A percentile compares a stretch with the other conserved stretches of the same genome.
phyloP scores from a whole-genome alignment of 208 protist genomes.

The Strigomonas culicis region DNA sequence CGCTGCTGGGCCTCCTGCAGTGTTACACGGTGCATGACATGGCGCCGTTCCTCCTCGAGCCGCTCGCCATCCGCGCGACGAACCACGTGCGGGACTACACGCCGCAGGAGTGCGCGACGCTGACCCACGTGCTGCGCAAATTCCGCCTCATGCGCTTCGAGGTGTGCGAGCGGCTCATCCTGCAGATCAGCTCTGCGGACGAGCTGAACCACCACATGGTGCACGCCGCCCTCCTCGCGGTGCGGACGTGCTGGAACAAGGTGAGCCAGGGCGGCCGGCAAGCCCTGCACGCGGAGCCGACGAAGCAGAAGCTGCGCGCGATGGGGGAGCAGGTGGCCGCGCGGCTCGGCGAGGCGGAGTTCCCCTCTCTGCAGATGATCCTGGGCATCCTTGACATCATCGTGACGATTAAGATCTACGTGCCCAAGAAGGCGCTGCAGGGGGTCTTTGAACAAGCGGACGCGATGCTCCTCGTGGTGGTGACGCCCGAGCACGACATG shows the following conservation, averaged over 20 bases:
- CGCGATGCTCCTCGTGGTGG: slow-evolving; percentile 65
- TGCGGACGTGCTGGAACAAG: slow-evolving; percentile 64
- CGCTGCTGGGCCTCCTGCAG: slow-evolving; percentile 82
- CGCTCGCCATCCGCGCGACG: slow-evolving; percentile 74
- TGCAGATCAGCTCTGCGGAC: slow-evolving; percentile 75
- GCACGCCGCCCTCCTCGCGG: slow-evolving; percentile 59
- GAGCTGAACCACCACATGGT: slow-evolving; percentile 83
- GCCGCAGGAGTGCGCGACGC: slow-evolving; percentile 82
- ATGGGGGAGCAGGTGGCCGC: slow-evolving; percentile 81
- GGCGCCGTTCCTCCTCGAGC: slow-evolving; percentile 58
- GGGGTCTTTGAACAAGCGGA: slow-evolving; percentile 67
- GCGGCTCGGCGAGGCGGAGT: slow-evolving; percentile 76
- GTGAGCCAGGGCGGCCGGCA: slow-evolving; percentile 79
- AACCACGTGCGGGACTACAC: slow-evolving; percentile 85
- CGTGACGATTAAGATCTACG: slow-evolving; percentile 85
- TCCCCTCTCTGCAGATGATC: slow-evolving; percentile 53
- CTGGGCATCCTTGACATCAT: slow-evolving; percentile 74
- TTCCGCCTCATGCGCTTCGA: slow-evolving; percentile 76
- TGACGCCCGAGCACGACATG: slow-evolving; percentile 64
- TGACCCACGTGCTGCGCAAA: slow-evolving; percentile 76
- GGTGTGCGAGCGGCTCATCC: slow-evolving; percentile 80
- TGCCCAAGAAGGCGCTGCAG: slow-evolving; percentile 79
- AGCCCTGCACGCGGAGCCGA: slow-evolving; percentile 83
- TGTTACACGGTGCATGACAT: slow-evolving; percentile 89
- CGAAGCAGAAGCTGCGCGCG: slow-evolving; percentile 77